These are phyloP conservation scores for Pseudopyricularia cyperi DNA, from an alignment of 2,329 filamentous ascomycete species.

Conservation along the genomic window DNA sequence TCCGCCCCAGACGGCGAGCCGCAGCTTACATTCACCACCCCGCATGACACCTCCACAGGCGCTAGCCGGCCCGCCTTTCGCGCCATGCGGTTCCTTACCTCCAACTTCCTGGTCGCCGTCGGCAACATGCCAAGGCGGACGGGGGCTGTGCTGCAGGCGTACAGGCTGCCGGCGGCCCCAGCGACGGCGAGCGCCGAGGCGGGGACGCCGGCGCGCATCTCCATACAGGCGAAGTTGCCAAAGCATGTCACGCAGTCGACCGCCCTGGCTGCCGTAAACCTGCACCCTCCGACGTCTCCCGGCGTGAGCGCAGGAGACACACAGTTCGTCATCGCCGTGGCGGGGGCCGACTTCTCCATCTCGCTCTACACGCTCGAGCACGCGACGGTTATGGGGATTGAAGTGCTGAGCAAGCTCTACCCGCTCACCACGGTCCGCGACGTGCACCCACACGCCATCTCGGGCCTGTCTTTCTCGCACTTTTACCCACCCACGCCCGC, in stretches of 20 bases:
- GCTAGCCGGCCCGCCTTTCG: slow-evolving; percentile 37
- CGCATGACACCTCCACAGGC: slow-evolving; percentile 25
- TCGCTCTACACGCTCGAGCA: slow-evolving; percentile 68
- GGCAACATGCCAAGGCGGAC: slow-evolving; percentile 46
- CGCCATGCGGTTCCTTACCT: slow-evolving; percentile 44
- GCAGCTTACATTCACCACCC: slow-evolving; percentile 41
- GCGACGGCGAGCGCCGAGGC: slow-evolving; percentile 4
- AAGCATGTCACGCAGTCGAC: slow-evolving; percentile 60
- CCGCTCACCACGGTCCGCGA: slow-evolving; percentile 36
- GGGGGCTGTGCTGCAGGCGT: slow-evolving; percentile 42
- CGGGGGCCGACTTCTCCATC: slow-evolving; percentile 68
- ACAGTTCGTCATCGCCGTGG: slow-evolving; percentile 71
- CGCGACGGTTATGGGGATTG: slow-evolving; percentile 28
- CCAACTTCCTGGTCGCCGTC: slow-evolving; percentile 42
- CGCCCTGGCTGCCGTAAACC: slow-evolving; percentile 61
- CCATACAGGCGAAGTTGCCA: slow-evolving; percentile 45
- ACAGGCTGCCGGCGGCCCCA: slow-evolving; percentile 31
- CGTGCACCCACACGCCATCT: slow-evolving; percentile 45
- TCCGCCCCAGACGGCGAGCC: slow-evolving; percentile 27
- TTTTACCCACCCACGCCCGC: slow-evolving; percentile 31
- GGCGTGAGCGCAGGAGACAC: slow-evolving; percentile 42
- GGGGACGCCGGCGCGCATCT: slow-evolving; percentile 28
- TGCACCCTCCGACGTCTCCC: slow-evolving; percentile 40
- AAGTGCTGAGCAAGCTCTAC: slow-evolving; percentile 37
- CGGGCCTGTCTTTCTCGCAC: slow-evolving; percentile 42